A percentile compares a stretch with the other conserved stretches of the same genome.
Evolutionary conservation across 176 grass and related monocot species (phyloP).

Genomic region (Puccinellia tenuiflora): DNA sequence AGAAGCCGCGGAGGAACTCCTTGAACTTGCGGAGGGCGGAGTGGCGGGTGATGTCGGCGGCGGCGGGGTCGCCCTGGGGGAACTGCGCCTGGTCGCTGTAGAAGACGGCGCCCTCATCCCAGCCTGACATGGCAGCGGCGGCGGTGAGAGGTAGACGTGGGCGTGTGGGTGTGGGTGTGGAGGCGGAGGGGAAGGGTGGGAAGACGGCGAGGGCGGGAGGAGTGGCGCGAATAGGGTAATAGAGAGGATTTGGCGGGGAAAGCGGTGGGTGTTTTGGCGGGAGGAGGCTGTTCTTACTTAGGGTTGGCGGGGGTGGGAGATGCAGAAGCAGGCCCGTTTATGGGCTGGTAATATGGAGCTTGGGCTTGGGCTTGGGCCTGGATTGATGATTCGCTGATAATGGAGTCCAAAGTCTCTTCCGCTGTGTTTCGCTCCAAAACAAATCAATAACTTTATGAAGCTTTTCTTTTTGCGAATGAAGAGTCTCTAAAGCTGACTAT

Average conservation of each 20-base stretch:
- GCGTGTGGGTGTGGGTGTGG: background rate
- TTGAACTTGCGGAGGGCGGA: conserved; percentile 97
- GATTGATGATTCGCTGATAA: too few relatives aligned
- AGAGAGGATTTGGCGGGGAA: conserved; percentile 74
- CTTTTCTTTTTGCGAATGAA: too few relatives aligned
- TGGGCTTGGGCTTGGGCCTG: background rate
- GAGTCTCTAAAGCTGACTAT: too few relatives aligned
- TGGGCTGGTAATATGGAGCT: background rate
- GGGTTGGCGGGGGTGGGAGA: background rate
- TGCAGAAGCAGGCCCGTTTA: background rate
- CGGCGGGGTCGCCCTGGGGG: conserved; percentile 60
- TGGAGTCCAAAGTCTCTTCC: too few relatives aligned
- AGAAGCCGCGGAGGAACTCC: conserved; percentile 92
- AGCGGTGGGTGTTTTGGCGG: conserved; percentile 40
- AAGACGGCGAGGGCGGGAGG: background rate
- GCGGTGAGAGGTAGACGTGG: background rate
- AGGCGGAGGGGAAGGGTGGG: background rate
- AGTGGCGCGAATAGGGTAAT: conserved; percentile 31
- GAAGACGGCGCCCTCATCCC: conserved; percentile 98
- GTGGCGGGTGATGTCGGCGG: conserved; percentile 71
- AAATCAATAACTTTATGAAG: too few relatives aligned
- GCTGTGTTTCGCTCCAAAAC: too few relatives aligned
- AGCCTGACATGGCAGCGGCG: conserved; percentile 64
- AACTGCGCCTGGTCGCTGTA: conserved; percentile 99
- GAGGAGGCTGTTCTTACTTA: conserved; percentile 1